These are phyloP conservation scores for Solanum dulcamara DNA, from an alignment of 257 asterid genomes.

Conservation along the genomic window DNA sequence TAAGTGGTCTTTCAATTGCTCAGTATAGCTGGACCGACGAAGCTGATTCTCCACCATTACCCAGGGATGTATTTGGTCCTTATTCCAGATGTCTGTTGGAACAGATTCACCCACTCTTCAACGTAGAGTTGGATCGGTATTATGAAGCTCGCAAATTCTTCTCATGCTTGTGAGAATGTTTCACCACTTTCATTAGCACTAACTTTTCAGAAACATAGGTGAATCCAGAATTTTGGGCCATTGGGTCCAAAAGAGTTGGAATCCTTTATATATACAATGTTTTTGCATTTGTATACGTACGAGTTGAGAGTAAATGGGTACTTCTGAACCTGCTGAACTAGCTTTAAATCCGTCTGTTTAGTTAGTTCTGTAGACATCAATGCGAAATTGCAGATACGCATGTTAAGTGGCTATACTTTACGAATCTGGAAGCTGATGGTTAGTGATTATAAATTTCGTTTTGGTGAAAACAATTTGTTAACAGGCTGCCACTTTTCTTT, in stretches of 20 bases:
- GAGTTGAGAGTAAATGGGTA: neutral
- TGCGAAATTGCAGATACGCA: neutral
- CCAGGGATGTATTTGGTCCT: slow-evolving; percentile 61
- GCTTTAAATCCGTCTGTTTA: neutral
- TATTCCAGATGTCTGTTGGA: slow-evolving; percentile 68
- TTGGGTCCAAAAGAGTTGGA: neutral
- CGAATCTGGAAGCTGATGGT: neutral
- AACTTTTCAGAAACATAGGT: neutral
- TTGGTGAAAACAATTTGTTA: neutral
- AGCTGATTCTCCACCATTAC: slow-evolving; percentile 49
- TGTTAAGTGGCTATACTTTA: neutral
- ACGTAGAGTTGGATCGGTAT: slow-evolving; percentile 56
- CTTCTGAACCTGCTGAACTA: neutral
- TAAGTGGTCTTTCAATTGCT: slow-evolving; percentile 79
- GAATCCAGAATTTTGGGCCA: neutral
- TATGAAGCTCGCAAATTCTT: slow-evolving; percentile 57
- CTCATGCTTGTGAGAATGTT: neutral
- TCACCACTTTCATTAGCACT: neutral
- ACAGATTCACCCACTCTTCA: slow-evolving; percentile 71
- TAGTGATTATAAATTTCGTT: neutral
- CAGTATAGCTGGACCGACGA: slow-evolving; percentile 42
- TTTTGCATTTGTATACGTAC: neutral
- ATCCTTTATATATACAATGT: neutral
- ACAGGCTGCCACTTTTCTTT: neutral
- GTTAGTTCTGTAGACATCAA: neutral